Conservation (phyloP, 2,329 filamentous ascomycete genomes). For the Aureobasidium sp. region DNA sequence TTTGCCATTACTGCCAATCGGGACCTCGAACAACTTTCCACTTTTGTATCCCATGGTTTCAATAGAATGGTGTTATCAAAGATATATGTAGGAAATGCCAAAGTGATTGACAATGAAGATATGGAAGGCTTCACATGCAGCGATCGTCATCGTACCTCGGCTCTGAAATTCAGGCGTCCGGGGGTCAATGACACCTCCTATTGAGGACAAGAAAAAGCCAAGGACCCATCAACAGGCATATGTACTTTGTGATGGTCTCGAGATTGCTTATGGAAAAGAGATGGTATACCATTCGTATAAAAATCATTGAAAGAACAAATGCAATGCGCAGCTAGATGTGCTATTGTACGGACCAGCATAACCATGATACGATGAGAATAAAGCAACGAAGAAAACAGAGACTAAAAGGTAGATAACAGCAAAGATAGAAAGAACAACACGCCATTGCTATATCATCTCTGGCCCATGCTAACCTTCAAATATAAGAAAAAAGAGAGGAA, state of each 20-base stretch:
- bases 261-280: neutral
- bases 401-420: conserved; percentile 14
- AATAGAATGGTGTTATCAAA: neutral
- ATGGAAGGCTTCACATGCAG: conserved; percentile 8
- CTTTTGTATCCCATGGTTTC: conserved; percentile 5
- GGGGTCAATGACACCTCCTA: neutral
- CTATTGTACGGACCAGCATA: neutral
- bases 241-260: neutral
- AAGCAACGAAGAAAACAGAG: conserved; percentile 9
- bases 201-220: neutral
- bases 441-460: conserved; percentile 14
- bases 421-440: conserved; percentile 12
- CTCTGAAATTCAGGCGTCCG: neutral
- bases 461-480: conserved; percentile 14
- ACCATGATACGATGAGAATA: neutral
- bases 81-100: neutral
- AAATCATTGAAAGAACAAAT: neutral
- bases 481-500: conserved; percentile 4
- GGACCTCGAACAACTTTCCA: conserved; percentile 24
- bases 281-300: neutral
- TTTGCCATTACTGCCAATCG: conserved; percentile 23
- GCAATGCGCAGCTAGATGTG: neutral
- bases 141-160: neutral
- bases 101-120: neutral
- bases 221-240: neutral